Evolutionary conservation across 768 basidiomycete genomes (phyloP).

Genomic region (Leccinum variicolor): DNA sequence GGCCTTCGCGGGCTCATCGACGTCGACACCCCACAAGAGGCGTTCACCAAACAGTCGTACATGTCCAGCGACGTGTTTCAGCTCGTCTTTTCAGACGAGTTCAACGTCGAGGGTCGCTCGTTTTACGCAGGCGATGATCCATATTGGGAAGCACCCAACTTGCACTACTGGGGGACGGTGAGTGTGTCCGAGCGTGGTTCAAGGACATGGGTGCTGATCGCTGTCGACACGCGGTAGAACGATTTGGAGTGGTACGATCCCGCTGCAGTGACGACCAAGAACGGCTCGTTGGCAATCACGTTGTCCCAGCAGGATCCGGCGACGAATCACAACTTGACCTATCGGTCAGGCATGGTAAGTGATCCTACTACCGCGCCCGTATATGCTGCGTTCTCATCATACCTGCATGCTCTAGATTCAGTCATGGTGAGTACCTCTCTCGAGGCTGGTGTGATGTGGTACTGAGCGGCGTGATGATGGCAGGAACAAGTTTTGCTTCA

Average conservation of each 20-base stretch:
- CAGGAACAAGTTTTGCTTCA: slow-evolving; percentile 77
- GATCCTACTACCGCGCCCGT: neutral
- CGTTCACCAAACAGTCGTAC: slow-evolving; percentile 40
- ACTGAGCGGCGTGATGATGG: slow-evolving; percentile 2
- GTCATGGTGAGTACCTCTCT: slow-evolving; percentile 22
- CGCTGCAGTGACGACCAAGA: slow-evolving; percentile 44
- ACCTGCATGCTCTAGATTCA: slow-evolving; percentile 23
- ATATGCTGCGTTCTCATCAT: slow-evolving; percentile 24
- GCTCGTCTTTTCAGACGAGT: slow-evolving; percentile 82
- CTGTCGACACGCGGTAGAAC: slow-evolving; percentile 10
- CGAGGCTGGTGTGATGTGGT: neutral
- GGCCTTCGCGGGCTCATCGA: slow-evolving; percentile 53
- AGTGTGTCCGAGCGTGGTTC: slow-evolving; percentile 6
- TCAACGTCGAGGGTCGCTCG: slow-evolving; percentile 65
- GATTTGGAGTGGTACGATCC: slow-evolving; percentile 65
- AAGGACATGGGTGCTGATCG: slow-evolving; percentile 2
- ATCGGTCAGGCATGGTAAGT: slow-evolving; percentile 39
- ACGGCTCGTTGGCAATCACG: slow-evolving; percentile 50
- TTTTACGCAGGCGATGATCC: slow-evolving; percentile 72
- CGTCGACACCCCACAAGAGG: slow-evolving; percentile 47
- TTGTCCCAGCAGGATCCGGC: slow-evolving; percentile 40
- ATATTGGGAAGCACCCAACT: slow-evolving; percentile 50
- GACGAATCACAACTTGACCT: slow-evolving; percentile 46
- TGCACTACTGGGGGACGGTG: slow-evolving; percentile 69
- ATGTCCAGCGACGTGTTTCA: slow-evolving; percentile 34